Conservation (phyloP, 2,329 filamentous ascomycete genomes). For the Aspergillus pseudoterreus region DNA sequence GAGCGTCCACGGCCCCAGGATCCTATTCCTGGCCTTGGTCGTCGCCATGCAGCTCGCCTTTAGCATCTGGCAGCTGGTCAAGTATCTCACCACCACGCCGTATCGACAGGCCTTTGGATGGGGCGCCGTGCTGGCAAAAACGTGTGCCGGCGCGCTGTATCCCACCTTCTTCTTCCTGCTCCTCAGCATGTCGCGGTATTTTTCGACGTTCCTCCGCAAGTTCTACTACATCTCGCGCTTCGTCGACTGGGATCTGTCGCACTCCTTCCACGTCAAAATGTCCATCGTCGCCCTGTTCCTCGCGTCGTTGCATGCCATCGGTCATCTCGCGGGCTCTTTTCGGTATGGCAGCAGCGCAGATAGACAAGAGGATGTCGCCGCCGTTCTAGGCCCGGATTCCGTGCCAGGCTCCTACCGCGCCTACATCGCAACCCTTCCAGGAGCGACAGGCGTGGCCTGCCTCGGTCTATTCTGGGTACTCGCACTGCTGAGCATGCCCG, state of each 20-base stretch:
- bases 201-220: background rate
- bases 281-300: slow-evolving; percentile 1
- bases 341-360: background rate
- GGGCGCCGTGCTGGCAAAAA: slow-evolving; percentile 1
- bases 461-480: background rate
- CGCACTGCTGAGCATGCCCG: background rate
- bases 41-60: slow-evolving; percentile 3
- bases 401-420: background rate
- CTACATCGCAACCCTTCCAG: background rate
- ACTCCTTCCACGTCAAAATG: slow-evolving; percentile 2
- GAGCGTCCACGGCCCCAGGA: slow-evolving; percentile 3
- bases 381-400: background rate
- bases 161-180: slow-evolving; percentile 1
- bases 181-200: slow-evolving; percentile 1
- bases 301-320: slow-evolving; percentile 3
- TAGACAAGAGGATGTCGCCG: background rate
- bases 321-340: slow-evolving; percentile 1
- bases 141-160: background rate
- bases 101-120: slow-evolving; percentile 3
- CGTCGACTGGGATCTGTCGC: slow-evolving; percentile 1
- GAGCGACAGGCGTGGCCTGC: background rate
- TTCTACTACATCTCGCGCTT: slow-evolving; percentile 2
- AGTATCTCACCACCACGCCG: slow-evolving; percentile 1
- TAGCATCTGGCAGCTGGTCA: slow-evolving; percentile 5
- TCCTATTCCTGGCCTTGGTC: background rate